Evolutionary conservation across 495 filamentous ascomycete species (phyloP).

Genomic region (Elaphomyces granulatus): DNA sequence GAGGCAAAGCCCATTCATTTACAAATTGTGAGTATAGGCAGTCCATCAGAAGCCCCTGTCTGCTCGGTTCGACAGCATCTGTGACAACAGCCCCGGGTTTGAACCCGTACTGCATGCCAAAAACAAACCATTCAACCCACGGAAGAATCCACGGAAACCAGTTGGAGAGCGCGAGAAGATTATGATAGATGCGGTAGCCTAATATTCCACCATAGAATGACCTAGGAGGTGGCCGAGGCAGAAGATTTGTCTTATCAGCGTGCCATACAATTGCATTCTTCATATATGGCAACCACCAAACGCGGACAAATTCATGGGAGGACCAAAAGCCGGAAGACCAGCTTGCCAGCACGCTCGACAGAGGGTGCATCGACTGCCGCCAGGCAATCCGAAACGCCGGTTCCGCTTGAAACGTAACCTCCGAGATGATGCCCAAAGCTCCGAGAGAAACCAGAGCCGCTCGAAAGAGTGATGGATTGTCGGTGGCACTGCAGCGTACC

Average conservation of each 20-base stretch:
- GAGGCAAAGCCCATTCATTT: constrained; percentile 92
- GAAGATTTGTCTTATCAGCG: constrained; percentile 56
- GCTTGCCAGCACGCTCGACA: constrained; percentile 47
- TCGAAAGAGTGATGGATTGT: constrained; percentile 68
- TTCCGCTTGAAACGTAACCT: constrained; percentile 70
- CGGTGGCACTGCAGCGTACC: constrained; percentile 52
- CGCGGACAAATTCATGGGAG: constrained; percentile 69
- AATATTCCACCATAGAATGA: constrained; percentile 69
- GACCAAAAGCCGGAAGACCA: constrained; percentile 76
- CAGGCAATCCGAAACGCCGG: constrained; percentile 68
- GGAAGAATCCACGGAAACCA: constrained; percentile 72
- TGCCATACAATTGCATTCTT: constrained; percentile 75
- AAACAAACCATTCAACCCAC: constrained; percentile 83
- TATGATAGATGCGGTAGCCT: constrained; percentile 82
- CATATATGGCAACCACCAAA: constrained; percentile 97
- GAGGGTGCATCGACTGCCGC: constrained; percentile 60
- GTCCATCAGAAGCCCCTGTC: constrained; percentile 79
- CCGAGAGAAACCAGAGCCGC: constrained; percentile 80
- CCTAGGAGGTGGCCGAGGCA: constrained; percentile 28
- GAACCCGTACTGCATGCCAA: constrained; percentile 93
- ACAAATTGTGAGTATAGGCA: constrained; percentile 94
- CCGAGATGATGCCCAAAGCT: constrained; percentile 78
- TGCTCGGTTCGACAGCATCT: constrained; percentile 62
- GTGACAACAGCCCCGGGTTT: constrained; percentile 43
- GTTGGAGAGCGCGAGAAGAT: constrained; percentile 61